Percentiles rank a stretch among this genome's conserved stretches.
These are phyloP conservation scores for Alternaria sp. DNA, from an alignment of 2,329 filamentous ascomycete species.

Conservation along the genomic window DNA sequence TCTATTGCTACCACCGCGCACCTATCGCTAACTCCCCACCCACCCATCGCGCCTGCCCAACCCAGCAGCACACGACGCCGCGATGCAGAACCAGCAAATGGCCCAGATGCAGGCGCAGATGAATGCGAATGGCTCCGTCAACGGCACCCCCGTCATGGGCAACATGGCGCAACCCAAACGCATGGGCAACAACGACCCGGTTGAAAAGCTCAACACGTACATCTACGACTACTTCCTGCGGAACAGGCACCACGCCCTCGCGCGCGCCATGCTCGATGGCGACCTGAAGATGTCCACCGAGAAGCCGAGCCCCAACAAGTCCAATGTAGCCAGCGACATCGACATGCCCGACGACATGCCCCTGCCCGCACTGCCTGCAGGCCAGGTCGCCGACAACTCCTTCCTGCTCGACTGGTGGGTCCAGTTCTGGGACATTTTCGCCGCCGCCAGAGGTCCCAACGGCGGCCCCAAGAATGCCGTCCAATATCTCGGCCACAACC, in stretches of 20 bases:
- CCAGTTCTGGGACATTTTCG: conserved; percentile 96
- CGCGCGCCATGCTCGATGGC: conserved; percentile 66
- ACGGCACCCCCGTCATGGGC: conserved; percentile 73
- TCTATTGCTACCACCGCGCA: conserved; percentile 23
- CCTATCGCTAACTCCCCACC: conserved; percentile 21
- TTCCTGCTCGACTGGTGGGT: conserved; percentile 99
- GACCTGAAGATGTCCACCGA: conserved; percentile 66
- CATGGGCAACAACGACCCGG: conserved; percentile 41
- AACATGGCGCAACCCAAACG: conserved; percentile 56
- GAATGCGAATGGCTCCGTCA: conserved; percentile 70
- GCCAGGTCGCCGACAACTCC: conserved; percentile 72
- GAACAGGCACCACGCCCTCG: conserved; percentile 83
- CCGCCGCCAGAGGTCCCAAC: conserved; percentile 73
- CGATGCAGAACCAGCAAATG: conserved; percentile 62
- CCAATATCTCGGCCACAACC: conserved; percentile 83
- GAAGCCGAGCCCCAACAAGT: conserved; percentile 71
- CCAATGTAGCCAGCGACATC: conserved; percentile 74
- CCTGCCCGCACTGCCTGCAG: conserved; percentile 70
- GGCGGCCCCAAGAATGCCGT: conserved; percentile 48
- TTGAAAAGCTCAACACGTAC: conserved; percentile 78
- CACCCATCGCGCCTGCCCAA: conserved; percentile 31
- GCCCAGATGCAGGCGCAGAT: conserved; percentile 71
- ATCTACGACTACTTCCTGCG: conserved; percentile 93
- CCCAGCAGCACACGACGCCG: conserved; percentile 23
- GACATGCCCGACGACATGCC: conserved; percentile 90